These are phyloP conservation scores for Leishmania mexicana DNA, from an alignment of 208 protist species.

Conservation along the genomic window DNA sequence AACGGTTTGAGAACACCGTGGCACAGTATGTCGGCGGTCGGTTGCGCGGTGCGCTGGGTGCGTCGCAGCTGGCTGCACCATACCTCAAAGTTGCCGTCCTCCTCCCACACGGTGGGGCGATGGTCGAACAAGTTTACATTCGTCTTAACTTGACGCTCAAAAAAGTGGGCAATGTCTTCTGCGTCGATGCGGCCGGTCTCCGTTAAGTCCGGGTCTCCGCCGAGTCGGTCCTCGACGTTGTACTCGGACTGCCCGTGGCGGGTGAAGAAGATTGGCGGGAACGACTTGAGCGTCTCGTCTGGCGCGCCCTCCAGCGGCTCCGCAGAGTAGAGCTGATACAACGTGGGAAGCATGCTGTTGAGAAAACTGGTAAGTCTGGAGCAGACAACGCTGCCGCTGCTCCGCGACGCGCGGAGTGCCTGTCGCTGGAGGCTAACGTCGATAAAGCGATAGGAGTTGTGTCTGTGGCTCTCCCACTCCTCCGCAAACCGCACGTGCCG, in stretches of 20 bases:
- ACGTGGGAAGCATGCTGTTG: slow-evolving; percentile 50
- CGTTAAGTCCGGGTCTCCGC: slow-evolving; percentile 79
- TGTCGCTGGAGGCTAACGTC: slow-evolving; percentile 52
- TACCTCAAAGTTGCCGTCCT: slow-evolving; percentile 64
- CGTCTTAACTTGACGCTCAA: slow-evolving; percentile 47
- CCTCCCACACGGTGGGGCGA: slow-evolving; percentile 43
- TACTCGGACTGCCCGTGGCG: slow-evolving; percentile 86
- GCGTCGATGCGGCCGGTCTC: slow-evolving; percentile 56
- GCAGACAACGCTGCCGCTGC: slow-evolving; percentile 67
- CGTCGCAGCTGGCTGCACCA: slow-evolving; percentile 81
- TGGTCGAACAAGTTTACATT: slow-evolving; percentile 49
- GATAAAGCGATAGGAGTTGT: slow-evolving; percentile 37
- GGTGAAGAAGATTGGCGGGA: slow-evolving; percentile 77
- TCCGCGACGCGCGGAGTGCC: slow-evolving; percentile 46
- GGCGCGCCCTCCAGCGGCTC: slow-evolving; percentile 49
- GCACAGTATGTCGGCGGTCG: slow-evolving; percentile 51
- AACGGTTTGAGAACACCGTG: slow-evolving; percentile 40
- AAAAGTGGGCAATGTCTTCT: slow-evolving; percentile 60
- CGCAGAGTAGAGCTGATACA: slow-evolving; percentile 52
- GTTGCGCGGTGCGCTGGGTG: slow-evolving; percentile 66
- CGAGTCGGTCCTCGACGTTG: slow-evolving; percentile 83
- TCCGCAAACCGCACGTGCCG: slow-evolving; percentile 71
- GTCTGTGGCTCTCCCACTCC: slow-evolving; percentile 37
- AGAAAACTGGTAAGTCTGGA: slow-evolving; percentile 62
- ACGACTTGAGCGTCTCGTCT: slow-evolving; percentile 53